Base-by-base conservation (phyloP, 2,329 filamentous ascomycete genomes). In the Aaosphaeria pasadenensis region DNA sequence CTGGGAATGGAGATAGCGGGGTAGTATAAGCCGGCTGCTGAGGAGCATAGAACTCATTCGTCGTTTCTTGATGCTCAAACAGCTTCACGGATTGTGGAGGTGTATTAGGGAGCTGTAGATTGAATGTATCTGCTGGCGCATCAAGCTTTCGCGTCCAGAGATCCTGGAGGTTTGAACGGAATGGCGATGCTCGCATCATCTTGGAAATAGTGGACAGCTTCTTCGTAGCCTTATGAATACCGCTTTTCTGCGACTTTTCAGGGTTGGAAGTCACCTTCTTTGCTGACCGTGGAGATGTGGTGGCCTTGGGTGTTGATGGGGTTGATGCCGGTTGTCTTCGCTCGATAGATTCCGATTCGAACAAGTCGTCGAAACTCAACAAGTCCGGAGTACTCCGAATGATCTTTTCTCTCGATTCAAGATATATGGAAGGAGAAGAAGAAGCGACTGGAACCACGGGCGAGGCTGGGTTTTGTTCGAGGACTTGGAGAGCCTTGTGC, bases 151-250 rank as follows among this genome's bases (percentile, higher is more conserved):
- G 74, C 36, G 74, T 71, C 80, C 81, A 84, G 63, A 63, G 72
- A 59, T 71, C 75, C 63, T 66, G 73, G 66, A 71, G 75, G 50
- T 68, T 68, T 24, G 67, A 56, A 9, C 69, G 69, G 54, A 71
- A 73, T 47, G 76, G 73, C 24, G 76, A 75, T 38, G 79, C 74
- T 56, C 74, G 78, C 74, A 80, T 80, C 74, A 82, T 77, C 58
- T 76, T 81, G 39, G 76, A 71, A 75, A 58, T 47, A 11, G 49
- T 44, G 4, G 54, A 46, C 28, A 56, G 48, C 39, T 56, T 66
- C 41, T 55, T 65, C 2, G 47, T 40, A 1, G 49, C 44, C 29
- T 63, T 67, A 9, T 59, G 56, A 29, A 62, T 52, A 1, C 59
- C 59, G 40, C 60, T 54, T 33, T 56, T 50, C 33, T 52, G 39